Percentiles rank a stretch among this genome's conserved stretches.
Evolutionary conservation across 2,329 filamentous ascomycete genomes (phyloP).

Genomic region (Hymenoscyphus infarciens): DNA sequence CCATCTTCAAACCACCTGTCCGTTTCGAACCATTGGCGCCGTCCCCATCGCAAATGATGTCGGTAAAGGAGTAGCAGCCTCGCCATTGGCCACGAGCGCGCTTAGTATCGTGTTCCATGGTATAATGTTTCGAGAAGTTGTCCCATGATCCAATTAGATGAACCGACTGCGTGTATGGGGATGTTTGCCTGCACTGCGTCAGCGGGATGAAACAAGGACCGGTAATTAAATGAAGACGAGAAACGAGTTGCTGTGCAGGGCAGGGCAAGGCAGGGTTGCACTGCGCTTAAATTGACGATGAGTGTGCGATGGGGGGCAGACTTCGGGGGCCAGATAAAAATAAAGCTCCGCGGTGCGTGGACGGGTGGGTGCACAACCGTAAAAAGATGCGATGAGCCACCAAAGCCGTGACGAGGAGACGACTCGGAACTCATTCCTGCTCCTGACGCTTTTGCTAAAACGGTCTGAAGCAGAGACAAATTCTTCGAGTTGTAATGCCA

Average conservation of each 20-base stretch:
- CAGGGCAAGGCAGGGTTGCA: slow-evolving; percentile 15
- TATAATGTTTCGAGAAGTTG: slow-evolving; percentile 77
- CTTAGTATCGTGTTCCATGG: slow-evolving; percentile 75
- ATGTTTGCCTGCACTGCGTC: slow-evolving; percentile 49
- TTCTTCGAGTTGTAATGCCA: slow-evolving; percentile 2
- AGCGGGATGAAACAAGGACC: slow-evolving; percentile 20
- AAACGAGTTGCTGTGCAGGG: slow-evolving; percentile 19
- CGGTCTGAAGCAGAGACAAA: neutral
- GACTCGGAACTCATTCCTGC: neutral
- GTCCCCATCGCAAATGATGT: slow-evolving; percentile 77
- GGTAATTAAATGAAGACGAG: slow-evolving; percentile 12
- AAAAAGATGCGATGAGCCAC: neutral
- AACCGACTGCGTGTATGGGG: slow-evolving; percentile 63
- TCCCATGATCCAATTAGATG: slow-evolving; percentile 91
- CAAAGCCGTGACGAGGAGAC: neutral
- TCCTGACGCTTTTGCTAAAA: neutral
- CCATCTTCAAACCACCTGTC: slow-evolving; percentile 84
- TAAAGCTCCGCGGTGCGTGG: neutral
- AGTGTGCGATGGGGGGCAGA: neutral
- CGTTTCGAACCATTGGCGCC: slow-evolving; percentile 52
- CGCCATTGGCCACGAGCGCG: slow-evolving; percentile 76
- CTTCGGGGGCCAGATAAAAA: neutral
- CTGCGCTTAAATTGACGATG: slow-evolving; percentile 20
- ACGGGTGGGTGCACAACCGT: neutral
- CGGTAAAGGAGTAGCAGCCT: slow-evolving; percentile 80